Evolutionary conservation across 345 rosid species (phyloP).

Genomic region (Lenwebbia sp.): DNA sequence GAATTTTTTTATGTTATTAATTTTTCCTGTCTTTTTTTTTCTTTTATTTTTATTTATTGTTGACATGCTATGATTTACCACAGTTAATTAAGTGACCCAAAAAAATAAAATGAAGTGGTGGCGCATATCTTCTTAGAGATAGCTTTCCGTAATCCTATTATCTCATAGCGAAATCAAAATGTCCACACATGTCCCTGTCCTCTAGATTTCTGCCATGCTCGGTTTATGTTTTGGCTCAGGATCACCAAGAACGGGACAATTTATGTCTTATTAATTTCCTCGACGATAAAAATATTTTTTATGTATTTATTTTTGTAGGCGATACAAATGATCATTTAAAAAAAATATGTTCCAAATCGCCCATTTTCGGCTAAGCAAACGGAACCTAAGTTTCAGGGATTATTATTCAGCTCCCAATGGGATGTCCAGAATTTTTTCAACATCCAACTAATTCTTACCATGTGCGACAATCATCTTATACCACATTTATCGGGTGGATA

Average conservation of each 20-base stretch:
- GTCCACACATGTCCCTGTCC: neutral
- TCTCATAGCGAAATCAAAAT: neutral
- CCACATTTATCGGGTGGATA: neutral
- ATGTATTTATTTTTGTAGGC: no score
- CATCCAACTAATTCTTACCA: neutral
- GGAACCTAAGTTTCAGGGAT: neutral
- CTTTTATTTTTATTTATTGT: no score
- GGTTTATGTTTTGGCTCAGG: neutral
- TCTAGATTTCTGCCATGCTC: neutral
- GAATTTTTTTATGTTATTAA: no score
- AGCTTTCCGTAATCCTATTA: neutral
- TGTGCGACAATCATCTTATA: neutral
- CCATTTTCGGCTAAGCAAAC: no score
- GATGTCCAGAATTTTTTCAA: neutral
- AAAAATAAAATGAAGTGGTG: neutral
- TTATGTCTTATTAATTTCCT: no score
- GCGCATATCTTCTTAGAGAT: neutral
- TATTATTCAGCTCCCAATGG: neutral
- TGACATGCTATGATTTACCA: neutral
- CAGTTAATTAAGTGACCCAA: neutral
- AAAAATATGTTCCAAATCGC: no score
- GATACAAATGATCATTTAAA: no score
- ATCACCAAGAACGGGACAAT: neutral
- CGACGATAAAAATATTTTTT: no score
- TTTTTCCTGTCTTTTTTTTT: no score